A percentile compares a stretch with the other conserved stretches of the same genome.
Evolutionary conservation across 805 yeast species (phyloP).

Genomic region (Ogataea henricii): DNA sequence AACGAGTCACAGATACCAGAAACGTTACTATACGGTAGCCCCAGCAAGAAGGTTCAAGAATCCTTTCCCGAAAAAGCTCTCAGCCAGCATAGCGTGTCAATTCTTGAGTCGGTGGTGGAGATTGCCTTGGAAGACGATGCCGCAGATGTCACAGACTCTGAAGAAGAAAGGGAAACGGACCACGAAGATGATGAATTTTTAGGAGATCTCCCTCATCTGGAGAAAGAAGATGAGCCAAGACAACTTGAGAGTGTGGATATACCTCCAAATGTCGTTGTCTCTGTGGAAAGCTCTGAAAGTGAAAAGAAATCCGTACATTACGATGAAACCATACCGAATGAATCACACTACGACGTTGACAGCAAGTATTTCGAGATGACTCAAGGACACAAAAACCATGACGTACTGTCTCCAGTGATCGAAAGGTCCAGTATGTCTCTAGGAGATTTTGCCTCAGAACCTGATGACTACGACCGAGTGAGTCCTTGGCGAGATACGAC

Average conservation of each 20-base stretch:
- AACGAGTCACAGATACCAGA: slow-evolving; percentile 14
- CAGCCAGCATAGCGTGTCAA: slow-evolving; percentile 4
- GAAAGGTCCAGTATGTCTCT: neutral
- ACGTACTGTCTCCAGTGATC: neutral
- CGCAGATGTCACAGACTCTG: slow-evolving; percentile 3
- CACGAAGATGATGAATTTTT: slow-evolving; percentile 27
- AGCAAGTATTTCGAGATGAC: slow-evolving; percentile 18
- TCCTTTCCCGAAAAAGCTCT: too few relatives aligned
- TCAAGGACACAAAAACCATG: slow-evolving; percentile 11
- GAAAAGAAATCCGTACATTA: neutral
- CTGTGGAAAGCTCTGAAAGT: neutral
- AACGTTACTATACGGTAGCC: slow-evolving; percentile 15
- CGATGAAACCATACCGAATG: neutral
- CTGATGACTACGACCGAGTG: neutral
- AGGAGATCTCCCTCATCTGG: slow-evolving; percentile 29
- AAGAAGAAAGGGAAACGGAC: slow-evolving; percentile 21
- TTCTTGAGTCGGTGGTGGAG: slow-evolving; percentile 15
- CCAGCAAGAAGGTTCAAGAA: neutral
- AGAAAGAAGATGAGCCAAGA: neutral
- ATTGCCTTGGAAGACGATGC: slow-evolving; percentile 16
- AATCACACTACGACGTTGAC: slow-evolving; percentile 10
- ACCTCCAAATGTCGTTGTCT: neutral
- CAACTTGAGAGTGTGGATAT: neutral
- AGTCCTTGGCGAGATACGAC: neutral
- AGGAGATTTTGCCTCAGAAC: neutral